Evolutionary conservation across 148 eudicot genomes (phyloP), one percentile per base, ranked within the genome.

Genomic region (Chenopodium berlandieri): DNA sequence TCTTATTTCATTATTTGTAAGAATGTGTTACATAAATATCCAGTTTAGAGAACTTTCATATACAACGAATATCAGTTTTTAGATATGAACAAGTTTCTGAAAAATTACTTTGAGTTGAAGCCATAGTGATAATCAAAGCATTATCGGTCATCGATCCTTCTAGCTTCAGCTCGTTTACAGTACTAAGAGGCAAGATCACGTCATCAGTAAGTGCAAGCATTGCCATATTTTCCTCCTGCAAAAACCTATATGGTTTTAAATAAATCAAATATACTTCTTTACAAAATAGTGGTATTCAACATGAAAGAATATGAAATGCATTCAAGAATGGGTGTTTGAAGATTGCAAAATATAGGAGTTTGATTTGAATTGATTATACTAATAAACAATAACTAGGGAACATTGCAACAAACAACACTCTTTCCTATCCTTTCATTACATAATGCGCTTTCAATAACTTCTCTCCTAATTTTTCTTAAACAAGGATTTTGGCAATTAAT

Each of bases 151-250:
- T 50, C 13, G 16, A 69, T 56, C 64, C 69, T 75, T 72, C 80
- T 68, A 54, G 60, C 71, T 71, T 68, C 50, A 79, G 76, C 71
- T 69, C 73, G n/a, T 37, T 69, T 14, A 83, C 65, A 22, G 62
- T 73, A 73, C 70, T 79, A 47, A 83, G 71, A 32, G 84, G 68
- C 82, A 85, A 44, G 62, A 85, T 76, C 17, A 34, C 80, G 20
- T 76, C 81, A 74, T 87, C 89, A 25, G 87, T 83, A 74, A 87
- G 62, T 9, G 84, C 86, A 62, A 87, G 20, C 19, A 83, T 67
- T 30, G 82, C 78, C 87, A 81, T 87, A 66, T 23, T 81, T 74
- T 66, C 65, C 81, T 86, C 65, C 81, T 86, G 88, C 74, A 58
- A 9, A 72, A 75, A 17, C 4, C 4, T 54, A 17, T 4, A 17